phyloP scores from a whole-genome alignment of 202 grass and related monocot genomes.

The Saccharum hybrid region DNA sequence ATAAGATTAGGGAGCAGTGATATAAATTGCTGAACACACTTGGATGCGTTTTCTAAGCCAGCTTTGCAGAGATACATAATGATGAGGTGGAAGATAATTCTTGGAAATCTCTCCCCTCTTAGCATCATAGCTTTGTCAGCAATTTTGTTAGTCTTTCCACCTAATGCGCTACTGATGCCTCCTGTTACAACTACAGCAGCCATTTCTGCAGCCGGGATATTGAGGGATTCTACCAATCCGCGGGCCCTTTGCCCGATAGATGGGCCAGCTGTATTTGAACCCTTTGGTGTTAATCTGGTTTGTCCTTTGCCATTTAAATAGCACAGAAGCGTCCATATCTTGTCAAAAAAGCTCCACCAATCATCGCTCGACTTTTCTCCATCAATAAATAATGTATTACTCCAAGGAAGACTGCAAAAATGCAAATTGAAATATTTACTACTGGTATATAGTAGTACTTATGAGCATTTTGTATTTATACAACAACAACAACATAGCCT shows the following conservation, averaged over 20 bases:
- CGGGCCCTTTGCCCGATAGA: constrained; percentile 95
- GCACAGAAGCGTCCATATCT: constrained; percentile 79
- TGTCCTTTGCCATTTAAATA: constrained; percentile 85
- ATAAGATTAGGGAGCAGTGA: constrained; percentile 77
- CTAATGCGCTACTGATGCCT: constrained; percentile 71
- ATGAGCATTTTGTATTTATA: too few species aligned
- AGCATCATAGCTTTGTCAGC: constrained; percentile 94
- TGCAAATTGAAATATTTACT: constrained; percentile 45
- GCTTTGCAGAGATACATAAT: constrained; percentile 91
- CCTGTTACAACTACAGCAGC: constrained; percentile 98
- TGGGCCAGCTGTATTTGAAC: constrained; percentile 57
- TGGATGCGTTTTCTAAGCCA: constrained; percentile 80
- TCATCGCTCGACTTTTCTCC: constrained; percentile 59
- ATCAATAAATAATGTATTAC: constrained; percentile 65
- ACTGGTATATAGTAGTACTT: too few species aligned
- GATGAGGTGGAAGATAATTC: constrained; percentile 88
- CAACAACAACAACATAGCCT: too few species aligned
- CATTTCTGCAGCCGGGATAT: constrained; percentile 98
- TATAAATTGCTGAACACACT: constrained; percentile 83
- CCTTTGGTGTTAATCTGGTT: constrained; percentile 63
- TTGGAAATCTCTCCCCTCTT: constrained; percentile 86
- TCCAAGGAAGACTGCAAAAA: constrained; percentile 74
- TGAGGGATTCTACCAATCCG: constrained; percentile 93
- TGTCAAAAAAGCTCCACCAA: constrained; percentile 89
- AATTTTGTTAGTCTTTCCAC: constrained; percentile 77